phyloP scores from a whole-genome alignment of 805 yeast species.

The Saccharomycopsis sp. region DNA sequence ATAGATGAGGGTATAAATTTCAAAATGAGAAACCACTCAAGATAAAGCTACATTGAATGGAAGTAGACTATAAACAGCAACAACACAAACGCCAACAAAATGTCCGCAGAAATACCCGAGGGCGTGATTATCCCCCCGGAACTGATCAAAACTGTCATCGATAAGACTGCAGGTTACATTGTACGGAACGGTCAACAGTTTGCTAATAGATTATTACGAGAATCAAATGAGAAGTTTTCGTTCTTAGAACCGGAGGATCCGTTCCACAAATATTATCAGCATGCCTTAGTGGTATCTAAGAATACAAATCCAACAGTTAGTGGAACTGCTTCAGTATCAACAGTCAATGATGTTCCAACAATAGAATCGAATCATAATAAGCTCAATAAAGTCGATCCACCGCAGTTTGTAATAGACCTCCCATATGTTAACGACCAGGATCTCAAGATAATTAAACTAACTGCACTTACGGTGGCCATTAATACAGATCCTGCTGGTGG shows the following conservation, averaged over 20 bases:
- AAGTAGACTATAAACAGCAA: no score
- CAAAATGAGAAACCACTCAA: no score
- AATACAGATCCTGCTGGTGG: slow-evolving; percentile 39
- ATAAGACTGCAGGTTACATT: slow-evolving; percentile 69
- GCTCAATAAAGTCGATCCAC: slow-evolving; percentile 24
- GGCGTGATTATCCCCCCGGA: slow-evolving; percentile 50
- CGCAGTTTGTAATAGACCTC: slow-evolving; percentile 27
- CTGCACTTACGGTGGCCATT: slow-evolving; percentile 62
- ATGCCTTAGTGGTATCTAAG: slow-evolving; percentile 31
- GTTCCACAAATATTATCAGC: slow-evolving; percentile 50
- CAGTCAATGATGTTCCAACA: slow-evolving; percentile 21
- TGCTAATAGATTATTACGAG: slow-evolving; percentile 46
- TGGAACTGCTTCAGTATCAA: slow-evolving; percentile 15
- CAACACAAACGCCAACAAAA: no score
- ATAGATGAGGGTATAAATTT: no score
- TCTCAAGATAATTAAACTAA: slow-evolving; percentile 58
- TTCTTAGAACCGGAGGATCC: slow-evolving; percentile 53
- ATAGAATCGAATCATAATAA: slow-evolving; percentile 14
- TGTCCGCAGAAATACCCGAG: slow-evolving; percentile 30
- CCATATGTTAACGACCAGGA: slow-evolving; percentile 50
- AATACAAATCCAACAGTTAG: not conserved
- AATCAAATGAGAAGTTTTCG: slow-evolving; percentile 45
- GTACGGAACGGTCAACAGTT: slow-evolving; percentile 59
- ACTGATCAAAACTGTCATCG: slow-evolving; percentile 45
- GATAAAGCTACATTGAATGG: no score